Conservation (phyloP, 305 asterid species). For the Nicotiana rustica region DNA sequence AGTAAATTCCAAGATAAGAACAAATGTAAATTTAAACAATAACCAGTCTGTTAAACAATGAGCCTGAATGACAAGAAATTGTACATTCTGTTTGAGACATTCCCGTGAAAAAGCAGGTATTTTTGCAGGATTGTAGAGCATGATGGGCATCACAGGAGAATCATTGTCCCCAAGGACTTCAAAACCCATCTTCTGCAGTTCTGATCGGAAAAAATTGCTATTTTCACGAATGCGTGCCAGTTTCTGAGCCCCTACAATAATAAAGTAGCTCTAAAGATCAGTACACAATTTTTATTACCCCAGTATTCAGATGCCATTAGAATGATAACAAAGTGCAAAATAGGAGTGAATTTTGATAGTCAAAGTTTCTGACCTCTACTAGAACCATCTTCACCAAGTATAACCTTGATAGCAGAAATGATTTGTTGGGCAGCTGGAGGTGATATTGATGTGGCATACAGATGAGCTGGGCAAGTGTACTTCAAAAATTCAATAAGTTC, state of each 20-base stretch:
- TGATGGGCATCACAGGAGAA: constrained; percentile 98
- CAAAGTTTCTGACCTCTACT: constrained; percentile 69
- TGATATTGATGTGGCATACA: constrained; percentile 96
- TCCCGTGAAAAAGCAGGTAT: constrained; percentile 98
- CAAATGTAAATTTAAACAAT: constrained; percentile 29
- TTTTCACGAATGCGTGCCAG: constrained; percentile 89
- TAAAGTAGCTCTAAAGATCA: constrained; percentile 36
- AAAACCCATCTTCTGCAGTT: constrained; percentile 96
- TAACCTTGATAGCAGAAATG: constrained; percentile 85
- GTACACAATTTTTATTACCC: background rate
- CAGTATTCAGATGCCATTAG: constrained; percentile 8
- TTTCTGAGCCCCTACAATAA: constrained; percentile 82
- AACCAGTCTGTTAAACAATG: background rate
- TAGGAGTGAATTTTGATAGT: constrained; percentile 33
- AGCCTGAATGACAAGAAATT: constrained; percentile 33
- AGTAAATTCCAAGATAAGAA: constrained; percentile 30
- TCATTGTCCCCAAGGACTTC: constrained; percentile 99
- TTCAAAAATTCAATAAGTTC: constrained; percentile 86
- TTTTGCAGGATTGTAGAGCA: constrained; percentile 96
- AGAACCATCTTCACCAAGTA: constrained; percentile 99
- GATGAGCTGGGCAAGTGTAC: constrained; percentile 92
- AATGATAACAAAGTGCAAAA: constrained; percentile 8
- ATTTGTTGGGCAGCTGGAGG: constrained; percentile 99
- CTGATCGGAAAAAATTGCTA: constrained; percentile 92
- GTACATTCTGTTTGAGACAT: constrained; percentile 83